Evolutionary conservation across 2,329 filamentous ascomycete species (phyloP).

Genomic region (Myotisia sp.): DNA sequence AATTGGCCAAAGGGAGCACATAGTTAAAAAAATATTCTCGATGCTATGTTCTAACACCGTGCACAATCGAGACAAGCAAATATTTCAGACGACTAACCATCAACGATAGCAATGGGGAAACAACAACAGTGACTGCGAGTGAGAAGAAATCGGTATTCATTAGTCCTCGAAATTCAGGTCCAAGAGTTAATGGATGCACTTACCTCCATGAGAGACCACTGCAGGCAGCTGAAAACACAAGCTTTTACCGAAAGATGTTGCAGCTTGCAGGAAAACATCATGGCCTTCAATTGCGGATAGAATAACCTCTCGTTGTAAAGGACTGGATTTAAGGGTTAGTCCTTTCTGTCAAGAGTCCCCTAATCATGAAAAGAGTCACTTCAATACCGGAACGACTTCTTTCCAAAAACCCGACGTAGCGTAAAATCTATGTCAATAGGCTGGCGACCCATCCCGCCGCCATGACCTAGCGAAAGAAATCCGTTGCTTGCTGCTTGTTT

Average conservation of each 20-base stretch:
- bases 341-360: background rate
- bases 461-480: slow-evolving; percentile 5
- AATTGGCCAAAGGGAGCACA: slow-evolving; percentile 46
- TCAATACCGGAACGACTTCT: slow-evolving; percentile 53
- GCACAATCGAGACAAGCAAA: background rate
- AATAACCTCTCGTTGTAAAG: slow-evolving; percentile 78
- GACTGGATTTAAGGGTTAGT: slow-evolving; percentile 36
- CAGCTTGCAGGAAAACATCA: slow-evolving; percentile 85
- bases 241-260: slow-evolving; percentile 70
- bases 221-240: slow-evolving; percentile 92
- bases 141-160: slow-evolving; percentile 28
- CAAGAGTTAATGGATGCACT: slow-evolving; percentile 21
- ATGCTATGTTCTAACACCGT: too few relatives aligned
- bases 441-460: slow-evolving; percentile 15
- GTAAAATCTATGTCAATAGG: slow-evolving; percentile 57
- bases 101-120: slow-evolving; percentile 75
- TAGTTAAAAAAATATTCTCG: too few relatives aligned
- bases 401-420: slow-evolving; percentile 57
- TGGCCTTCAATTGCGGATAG: slow-evolving; percentile 62
- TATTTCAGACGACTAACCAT: slow-evolving; percentile 46
- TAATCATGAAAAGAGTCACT: too few relatives aligned
- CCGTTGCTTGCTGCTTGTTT: too few relatives aligned
- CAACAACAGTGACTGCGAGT: slow-evolving; percentile 65
- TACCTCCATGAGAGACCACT: slow-evolving; percentile 72
- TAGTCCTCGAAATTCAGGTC: background rate